Percentiles rank a stretch among this genome's conserved stretches.
These are phyloP conservation scores for Rhizophora mangle DNA, from an alignment of 345 rosid species.

Conservation along the genomic window DNA sequence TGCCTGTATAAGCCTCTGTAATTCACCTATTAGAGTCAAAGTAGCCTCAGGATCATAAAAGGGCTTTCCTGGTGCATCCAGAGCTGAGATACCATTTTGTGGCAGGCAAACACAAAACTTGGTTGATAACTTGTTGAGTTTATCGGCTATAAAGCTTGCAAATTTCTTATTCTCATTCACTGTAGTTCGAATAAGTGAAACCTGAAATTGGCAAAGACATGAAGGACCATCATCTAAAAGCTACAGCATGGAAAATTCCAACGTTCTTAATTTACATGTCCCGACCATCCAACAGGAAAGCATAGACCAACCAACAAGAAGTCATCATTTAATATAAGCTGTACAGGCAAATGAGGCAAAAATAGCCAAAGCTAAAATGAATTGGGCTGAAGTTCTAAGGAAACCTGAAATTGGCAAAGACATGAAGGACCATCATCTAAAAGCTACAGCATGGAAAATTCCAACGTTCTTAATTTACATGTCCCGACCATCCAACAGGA, in stretches of 20 bases:
- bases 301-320: background rate
- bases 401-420: slow-evolving; percentile 15
- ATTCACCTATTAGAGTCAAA: slow-evolving; percentile 54
- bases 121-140: slow-evolving; percentile 67
- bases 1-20: slow-evolving; percentile 42
- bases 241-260: background rate
- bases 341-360: background rate
- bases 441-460: slow-evolving; percentile 8
- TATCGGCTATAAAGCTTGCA: slow-evolving; percentile 76
- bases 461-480: background rate
- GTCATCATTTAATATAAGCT: background rate
- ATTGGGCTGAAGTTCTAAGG: background rate
- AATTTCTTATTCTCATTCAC: slow-evolving; percentile 67
- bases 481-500: background rate
- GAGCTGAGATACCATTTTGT: slow-evolving; percentile 71
- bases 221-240: slow-evolving; percentile 5
- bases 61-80: slow-evolving; percentile 74
- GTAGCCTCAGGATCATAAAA: slow-evolving; percentile 84
- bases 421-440: background rate
- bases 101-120: slow-evolving; percentile 70
- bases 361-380: background rate
- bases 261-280: background rate
- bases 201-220: slow-evolving; percentile 41
- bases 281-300: background rate
- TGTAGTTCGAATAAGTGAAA: slow-evolving; percentile 78